Evolutionary conservation across 768 basidiomycete species (phyloP).

Genomic region (Pleurotus ostreatus): DNA sequence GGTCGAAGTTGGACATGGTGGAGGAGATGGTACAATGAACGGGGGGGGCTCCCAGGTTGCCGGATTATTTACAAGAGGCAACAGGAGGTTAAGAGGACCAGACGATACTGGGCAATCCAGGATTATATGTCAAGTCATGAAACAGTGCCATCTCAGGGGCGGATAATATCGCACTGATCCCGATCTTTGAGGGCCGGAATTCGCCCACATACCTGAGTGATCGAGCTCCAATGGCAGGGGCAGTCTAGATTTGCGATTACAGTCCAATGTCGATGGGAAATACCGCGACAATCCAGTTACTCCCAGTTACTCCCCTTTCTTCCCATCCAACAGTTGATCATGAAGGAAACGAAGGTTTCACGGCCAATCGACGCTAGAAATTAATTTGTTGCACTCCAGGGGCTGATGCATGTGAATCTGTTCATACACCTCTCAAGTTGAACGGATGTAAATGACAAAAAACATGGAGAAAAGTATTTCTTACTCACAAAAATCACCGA

Average conservation of each 20-base stretch:
- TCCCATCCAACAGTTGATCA: not conserved
- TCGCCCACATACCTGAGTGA: not conserved
- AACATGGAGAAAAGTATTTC: not conserved
- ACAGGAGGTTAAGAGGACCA: too few relatives aligned
- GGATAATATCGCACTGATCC: not conserved
- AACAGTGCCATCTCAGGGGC: not conserved
- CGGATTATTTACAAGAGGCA: not conserved
- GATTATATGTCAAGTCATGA: conserved; percentile 9
- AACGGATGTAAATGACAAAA: not conserved
- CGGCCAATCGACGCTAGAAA: too few relatives aligned
- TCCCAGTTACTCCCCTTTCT: not conserved
- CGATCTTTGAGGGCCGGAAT: not conserved
- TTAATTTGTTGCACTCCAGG: too few relatives aligned
- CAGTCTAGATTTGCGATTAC: not conserved
- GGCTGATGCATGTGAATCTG: not conserved
- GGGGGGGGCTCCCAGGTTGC: not conserved
- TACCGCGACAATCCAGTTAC: not conserved
- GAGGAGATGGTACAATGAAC: not conserved
- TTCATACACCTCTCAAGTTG: not conserved
- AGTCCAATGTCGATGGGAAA: not conserved
- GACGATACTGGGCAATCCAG: not conserved
- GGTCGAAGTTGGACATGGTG: conserved; percentile 3
- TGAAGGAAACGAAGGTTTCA: too few relatives aligned
- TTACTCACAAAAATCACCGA: not conserved
- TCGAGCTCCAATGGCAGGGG: conserved; percentile 1